phyloP scores from a whole-genome alignment of 345 rosid genomes.

The Brassica napus region DNA sequence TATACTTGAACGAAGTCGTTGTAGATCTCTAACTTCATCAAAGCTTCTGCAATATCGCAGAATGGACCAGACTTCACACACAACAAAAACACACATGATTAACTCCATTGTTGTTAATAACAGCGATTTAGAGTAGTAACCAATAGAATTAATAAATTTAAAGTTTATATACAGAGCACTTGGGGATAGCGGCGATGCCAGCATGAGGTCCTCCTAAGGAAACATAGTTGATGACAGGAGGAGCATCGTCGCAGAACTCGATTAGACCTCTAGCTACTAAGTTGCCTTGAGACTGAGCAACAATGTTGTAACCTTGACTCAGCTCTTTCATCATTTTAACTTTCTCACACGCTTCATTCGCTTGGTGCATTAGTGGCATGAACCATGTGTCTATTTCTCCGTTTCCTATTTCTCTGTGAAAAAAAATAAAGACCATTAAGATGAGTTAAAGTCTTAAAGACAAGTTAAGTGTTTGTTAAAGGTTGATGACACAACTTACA shows the following conservation, averaged over 20 bases:
- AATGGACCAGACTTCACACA: conserved; percentile 27
- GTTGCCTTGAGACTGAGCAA: conserved; percentile 91
- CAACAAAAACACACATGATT: neutral
- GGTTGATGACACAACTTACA: conserved; percentile 44
- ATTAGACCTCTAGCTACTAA: conserved; percentile 78
- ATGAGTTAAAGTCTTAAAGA: neutral
- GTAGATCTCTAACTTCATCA: conserved; percentile 31
- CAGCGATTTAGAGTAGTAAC: neutral
- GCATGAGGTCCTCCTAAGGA: conserved; percentile 96
- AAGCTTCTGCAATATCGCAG: conserved; percentile 20
- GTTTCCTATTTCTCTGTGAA: neutral
- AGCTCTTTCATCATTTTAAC: conserved; percentile 74
- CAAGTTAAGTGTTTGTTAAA: neutral
- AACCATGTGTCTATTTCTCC: conserved; percentile 75
- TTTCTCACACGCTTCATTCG: conserved; percentile 34
- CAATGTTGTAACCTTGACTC: conserved; percentile 73
- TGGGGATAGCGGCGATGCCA: conserved; percentile 84
- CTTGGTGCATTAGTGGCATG: conserved; percentile 63
- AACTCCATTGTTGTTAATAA: neutral
- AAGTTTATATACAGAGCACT: conserved; percentile 61
- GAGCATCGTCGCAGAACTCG: conserved; percentile 78
- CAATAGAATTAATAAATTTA: neutral
- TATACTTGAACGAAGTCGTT: conserved; percentile 37
- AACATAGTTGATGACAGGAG: conserved; percentile 70
- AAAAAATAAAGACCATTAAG: neutral